Conservation (phyloP, 129 eudicot genomes). For the Erigeron canadensis region DNA sequence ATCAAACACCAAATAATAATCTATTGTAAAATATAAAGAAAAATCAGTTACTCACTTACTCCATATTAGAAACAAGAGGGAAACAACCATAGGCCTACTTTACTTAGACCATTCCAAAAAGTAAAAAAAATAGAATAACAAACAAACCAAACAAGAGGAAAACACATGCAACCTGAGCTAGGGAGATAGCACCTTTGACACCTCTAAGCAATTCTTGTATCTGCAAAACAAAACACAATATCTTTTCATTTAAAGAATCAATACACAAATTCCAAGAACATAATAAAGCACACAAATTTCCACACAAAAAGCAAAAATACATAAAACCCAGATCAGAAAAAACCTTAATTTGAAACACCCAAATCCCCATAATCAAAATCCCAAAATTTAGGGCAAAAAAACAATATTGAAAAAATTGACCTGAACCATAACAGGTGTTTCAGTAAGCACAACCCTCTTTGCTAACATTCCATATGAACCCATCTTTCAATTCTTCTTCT, state of each 20-base stretch:
- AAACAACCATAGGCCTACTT: too few relatives aligned
- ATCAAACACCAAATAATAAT: conserved; percentile 5
- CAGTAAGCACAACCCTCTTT: conserved; percentile 70
- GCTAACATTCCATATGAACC: conserved; percentile 88
- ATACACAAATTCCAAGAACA: conserved; percentile 17
- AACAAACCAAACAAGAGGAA: conserved; percentile 22
- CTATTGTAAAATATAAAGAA: too few relatives aligned
- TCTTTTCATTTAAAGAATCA: background rate
- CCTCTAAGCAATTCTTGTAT: conserved; percentile 79
- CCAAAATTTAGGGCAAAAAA: conserved; percentile 24
- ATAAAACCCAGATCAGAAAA: conserved; percentile 25
- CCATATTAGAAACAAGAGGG: too few relatives aligned
- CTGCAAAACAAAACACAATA: conserved; percentile 46
- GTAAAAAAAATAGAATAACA: background rate
- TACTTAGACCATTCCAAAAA: too few relatives aligned
- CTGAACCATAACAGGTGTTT: conserved; percentile 96
- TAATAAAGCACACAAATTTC: conserved; percentile 9
- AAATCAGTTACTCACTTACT: too few relatives aligned
- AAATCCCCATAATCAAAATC: conserved; percentile 4
- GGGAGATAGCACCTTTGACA: conserved; percentile 65
- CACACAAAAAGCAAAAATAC: conserved; percentile 18
- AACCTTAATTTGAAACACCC: conserved; percentile 18
- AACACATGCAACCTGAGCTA: conserved; percentile 88
- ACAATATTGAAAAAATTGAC: conserved; percentile 31
- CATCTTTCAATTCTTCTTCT: conserved; percentile 34